Evolutionary conservation across 345 rosid genomes (phyloP), one percentile per base, ranked within the genome.

Genomic region (Linum usitatissimum): DNA sequence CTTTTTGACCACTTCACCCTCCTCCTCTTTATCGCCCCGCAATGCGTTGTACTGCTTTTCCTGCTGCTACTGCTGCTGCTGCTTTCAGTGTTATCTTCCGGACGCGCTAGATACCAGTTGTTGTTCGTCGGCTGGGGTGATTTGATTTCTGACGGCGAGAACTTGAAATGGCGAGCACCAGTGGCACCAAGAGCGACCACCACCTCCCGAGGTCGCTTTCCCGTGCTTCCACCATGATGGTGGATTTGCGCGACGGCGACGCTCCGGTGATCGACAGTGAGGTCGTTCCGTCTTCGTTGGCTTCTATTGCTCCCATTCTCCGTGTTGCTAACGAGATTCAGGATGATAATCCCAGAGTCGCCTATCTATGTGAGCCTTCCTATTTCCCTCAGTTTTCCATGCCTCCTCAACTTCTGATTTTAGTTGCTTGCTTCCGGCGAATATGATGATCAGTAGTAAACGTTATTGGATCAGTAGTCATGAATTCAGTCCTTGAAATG

Each of bases 321-420:
- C 91, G 99, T 10, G 99, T 88, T 0, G 99, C 97, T 61, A 94
- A 90, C 74, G 99, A 88, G 60, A 73, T 94, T 36, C 78, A 90
- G 66, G 0, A 62, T 30, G 86, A 87, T 0, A 90, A 94, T 58
- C 78, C 81, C 0, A 76, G 97, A 60, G 96, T 94, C 61, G 97
- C 96, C 9, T 86, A 90, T 74, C 87, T 93, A 59, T 90, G 99
- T 93, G 70, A 72, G 84, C 30, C 58, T n/a, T 30, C 49, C n/a
- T 28, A n/a, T 23, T 34, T 17, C 55, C 14, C 9, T 64, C 38
- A 34, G 38, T 34, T 3, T 0, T 40, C 3, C 21, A 17, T 14
- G 39, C 34, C 18, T 61, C 9, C 9, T 49, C 8, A 7, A 34
- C 38, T 34, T 34, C 38, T 34, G 38, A 34, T 28, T 3, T 18